Conservation (phyloP, 306 rosid species). For the Vigna hirtella region DNA sequence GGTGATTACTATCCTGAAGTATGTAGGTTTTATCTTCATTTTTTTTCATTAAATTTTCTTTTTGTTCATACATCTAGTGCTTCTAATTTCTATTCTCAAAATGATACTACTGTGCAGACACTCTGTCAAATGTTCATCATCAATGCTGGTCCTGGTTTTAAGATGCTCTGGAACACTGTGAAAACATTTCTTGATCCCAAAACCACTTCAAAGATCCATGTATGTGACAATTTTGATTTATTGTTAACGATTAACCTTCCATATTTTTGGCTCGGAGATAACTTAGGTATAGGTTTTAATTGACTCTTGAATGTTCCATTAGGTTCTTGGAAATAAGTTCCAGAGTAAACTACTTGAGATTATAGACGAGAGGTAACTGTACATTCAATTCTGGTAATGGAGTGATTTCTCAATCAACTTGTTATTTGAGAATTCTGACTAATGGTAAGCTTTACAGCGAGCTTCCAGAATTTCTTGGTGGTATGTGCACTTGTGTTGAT, state of each 20-base stretch:
- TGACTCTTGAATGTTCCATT: constrained; percentile 43
- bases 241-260: constrained; percentile 4
- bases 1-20: constrained; percentile 96
- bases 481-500: constrained; percentile 75
- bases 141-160: constrained; percentile 93
- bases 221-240: constrained; percentile 49
- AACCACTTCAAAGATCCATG: constrained; percentile 85
- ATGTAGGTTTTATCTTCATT: constrained; percentile 31
- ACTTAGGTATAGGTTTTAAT: constrained; percentile 17
- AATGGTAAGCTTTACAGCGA: constrained; percentile 60
- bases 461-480: constrained; percentile 89
- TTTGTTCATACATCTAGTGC: constrained; percentile 6
- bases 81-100: constrained; percentile 33
- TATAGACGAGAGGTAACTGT: constrained; percentile 72
- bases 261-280: constrained; percentile 27
- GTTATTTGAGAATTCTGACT: constrained; percentile 32
- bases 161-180: constrained; percentile 84
- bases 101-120: constrained; percentile 62
- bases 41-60: neutral
- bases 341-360: constrained; percentile 77
- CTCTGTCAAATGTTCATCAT: constrained; percentile 81
- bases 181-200: constrained; percentile 85
- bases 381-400: constrained; percentile 17
- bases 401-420: constrained; percentile 31
- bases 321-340: constrained; percentile 89